phyloP scores from a whole-genome alignment of 768 basidiomycete species.

The Calocera cornea region DNA sequence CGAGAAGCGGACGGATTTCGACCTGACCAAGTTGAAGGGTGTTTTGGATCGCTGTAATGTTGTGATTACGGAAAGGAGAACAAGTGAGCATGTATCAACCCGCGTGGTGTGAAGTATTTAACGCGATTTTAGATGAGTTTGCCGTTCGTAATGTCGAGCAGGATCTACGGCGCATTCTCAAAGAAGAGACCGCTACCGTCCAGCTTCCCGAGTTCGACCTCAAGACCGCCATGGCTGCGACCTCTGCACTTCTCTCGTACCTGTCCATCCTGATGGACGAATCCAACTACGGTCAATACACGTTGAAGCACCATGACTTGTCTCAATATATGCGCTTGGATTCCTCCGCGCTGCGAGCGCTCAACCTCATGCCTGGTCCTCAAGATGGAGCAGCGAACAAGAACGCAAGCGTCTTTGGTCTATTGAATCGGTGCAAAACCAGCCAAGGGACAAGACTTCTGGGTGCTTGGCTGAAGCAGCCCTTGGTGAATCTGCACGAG shows the following conservation, averaged over 20 bases:
- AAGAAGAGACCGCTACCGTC: conserved; percentile 30
- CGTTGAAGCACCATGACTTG: conserved; percentile 74
- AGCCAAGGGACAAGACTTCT: conserved; percentile 81
- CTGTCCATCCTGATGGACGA: conserved; percentile 65
- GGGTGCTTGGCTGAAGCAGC: conserved; percentile 90
- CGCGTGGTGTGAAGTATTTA: neutral
- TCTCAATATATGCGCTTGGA: conserved; percentile 93
- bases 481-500: conserved; percentile 83
- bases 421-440: conserved; percentile 92
- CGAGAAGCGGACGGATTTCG: conserved; percentile 44
- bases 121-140: conserved; percentile 91
- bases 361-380: conserved; percentile 68
- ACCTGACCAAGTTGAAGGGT: conserved; percentile 71
- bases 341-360: conserved; percentile 80
- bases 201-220: conserved; percentile 55
- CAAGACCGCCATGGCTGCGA: conserved; percentile 62
- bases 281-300: conserved; percentile 66
- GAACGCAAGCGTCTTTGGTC: conserved; percentile 75
- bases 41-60: conserved; percentile 84
- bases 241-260: conserved; percentile 71
- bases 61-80: conserved; percentile 79
- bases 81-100: conserved; percentile 38
- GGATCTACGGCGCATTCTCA: conserved; percentile 60
- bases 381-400: conserved; percentile 49
- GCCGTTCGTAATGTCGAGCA: conserved; percentile 62